Evolutionary conservation across 257 asterid species (phyloP), one percentile per base, ranked within the genome.

Genomic region (Haberlea rhodopensis): DNA sequence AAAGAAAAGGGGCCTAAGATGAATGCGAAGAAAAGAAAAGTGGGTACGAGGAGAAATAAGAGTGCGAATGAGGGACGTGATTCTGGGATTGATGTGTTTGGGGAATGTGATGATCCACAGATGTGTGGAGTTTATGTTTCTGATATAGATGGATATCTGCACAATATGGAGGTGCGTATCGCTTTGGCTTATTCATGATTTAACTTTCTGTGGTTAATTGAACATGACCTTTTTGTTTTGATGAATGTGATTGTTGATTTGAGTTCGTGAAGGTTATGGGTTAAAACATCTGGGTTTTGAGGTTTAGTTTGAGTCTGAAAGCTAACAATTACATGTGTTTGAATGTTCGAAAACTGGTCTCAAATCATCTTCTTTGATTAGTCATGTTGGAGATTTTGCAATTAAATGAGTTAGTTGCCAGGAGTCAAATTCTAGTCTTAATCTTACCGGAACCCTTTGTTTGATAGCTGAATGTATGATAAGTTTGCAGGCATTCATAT

Each of bases 81-180:
- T 64, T 68, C 51, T 31, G 75, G 60, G 37, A 71, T 79, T 21
- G 82, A 71, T 65, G 66, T 62, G 21, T 72, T 66, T 62, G 83
- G 29, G 58, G 63, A 75, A 20, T 27, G 58, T 3, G 85, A 80
- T 23, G 90, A 91, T 18, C 91, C 92, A 0, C 95, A 85, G 83
- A 83, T 88, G 92, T 85, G 96, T 43, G 73, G 43, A 31, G 77
- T n/a, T n/a, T n/a, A n/a, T n/a, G n/a, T n/a, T n/a, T n/a, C n/a
- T n/a, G n/a, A n/a, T n/a, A n/a, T n/a, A 24, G 89, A 85, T 19
- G 85, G 76, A 1, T 91, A 91, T 76, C 95, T 91, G 72, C 96
- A 73, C 18, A 53, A 46, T 11, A 82, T 87, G 89, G 98, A 91
- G 98, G 98, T 89, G 13, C 22, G 80, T 72, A 5, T 54, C 2